These are phyloP conservation scores for Ceratocystis ficicola DNA, from an alignment of 2,329 filamentous ascomycete genomes.

Conservation along the genomic window DNA sequence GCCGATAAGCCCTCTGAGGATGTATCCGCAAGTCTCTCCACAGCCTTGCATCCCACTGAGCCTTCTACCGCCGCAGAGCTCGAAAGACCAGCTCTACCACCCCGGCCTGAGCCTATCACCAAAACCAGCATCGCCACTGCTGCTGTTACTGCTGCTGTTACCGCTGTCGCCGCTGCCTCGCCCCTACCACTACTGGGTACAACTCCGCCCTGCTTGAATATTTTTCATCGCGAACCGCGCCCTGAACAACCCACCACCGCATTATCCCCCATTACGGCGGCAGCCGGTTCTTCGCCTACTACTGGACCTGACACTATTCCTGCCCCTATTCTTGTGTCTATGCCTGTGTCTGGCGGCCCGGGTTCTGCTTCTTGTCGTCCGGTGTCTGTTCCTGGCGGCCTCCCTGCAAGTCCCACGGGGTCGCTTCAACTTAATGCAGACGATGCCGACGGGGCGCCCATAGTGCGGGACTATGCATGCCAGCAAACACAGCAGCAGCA, in stretches of 20 bases:
- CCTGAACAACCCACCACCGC: slow-evolving; percentile 13
- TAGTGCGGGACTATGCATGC: background rate
- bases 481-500: background rate
- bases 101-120: background rate
- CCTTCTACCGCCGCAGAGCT: background rate
- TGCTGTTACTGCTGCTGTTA: background rate
- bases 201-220: slow-evolving; percentile 3
- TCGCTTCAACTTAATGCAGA: background rate
- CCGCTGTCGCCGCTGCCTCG: background rate
- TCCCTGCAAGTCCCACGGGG: background rate
- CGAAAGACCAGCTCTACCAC: background rate
- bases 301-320: background rate
- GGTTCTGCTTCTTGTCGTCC: background rate
- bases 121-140: background rate
- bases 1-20: background rate
- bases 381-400: background rate
- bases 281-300: background rate
- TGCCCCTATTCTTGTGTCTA: background rate
- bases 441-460: background rate
- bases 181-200: background rate
- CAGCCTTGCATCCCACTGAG: too few relatives aligned
- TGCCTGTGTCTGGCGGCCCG: background rate
- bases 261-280: background rate
- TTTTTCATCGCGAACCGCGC: slow-evolving; percentile 11
- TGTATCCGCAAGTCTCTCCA: background rate